Evolutionary conservation across 257 asterid species (phyloP).

Genomic region (Gentiana straminea): DNA sequence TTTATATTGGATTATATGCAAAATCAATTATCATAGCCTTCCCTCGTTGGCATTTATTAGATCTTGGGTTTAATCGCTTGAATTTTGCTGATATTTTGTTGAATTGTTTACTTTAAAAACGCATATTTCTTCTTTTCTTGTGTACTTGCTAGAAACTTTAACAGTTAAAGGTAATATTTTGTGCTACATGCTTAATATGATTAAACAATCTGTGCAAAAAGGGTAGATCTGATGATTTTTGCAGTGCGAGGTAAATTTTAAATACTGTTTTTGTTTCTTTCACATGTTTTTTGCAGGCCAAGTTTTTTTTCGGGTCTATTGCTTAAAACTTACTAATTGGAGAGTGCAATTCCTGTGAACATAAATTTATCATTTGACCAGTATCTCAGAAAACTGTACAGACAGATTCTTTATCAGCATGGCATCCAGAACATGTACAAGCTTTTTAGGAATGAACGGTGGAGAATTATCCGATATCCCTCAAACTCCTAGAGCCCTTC

Average conservation of each 20-base stretch:
- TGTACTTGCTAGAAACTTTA: too few species aligned
- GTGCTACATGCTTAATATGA: too few species aligned
- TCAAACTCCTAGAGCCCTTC: slow-evolving; percentile 65
- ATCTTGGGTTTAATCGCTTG: too few species aligned
- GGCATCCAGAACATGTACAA: slow-evolving; percentile 59
- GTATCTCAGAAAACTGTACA: slow-evolving; percentile 8
- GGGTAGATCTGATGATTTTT: neutral
- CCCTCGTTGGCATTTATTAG: too few species aligned
- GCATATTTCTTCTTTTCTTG: too few species aligned
- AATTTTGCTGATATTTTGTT: too few species aligned
- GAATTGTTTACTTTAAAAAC: too few species aligned
- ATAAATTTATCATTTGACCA: neutral
- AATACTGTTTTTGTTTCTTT: neutral
- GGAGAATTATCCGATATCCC: slow-evolving; percentile 49
- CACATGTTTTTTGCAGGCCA: neutral
- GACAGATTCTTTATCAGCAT: slow-evolving; percentile 20
- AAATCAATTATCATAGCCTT: too few species aligned
- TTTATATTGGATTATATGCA: too few species aligned
- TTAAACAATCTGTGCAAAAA: neutral
- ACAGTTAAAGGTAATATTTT: too few species aligned
- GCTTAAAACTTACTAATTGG: neutral
- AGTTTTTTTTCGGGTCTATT: neutral
- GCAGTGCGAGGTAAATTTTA: neutral
- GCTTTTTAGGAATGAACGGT: slow-evolving; percentile 58
- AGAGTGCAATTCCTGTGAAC: neutral